Evolutionary conservation across 2,329 filamentous ascomycete genomes (phyloP).

Genomic region (Huntiella savannae): DNA sequence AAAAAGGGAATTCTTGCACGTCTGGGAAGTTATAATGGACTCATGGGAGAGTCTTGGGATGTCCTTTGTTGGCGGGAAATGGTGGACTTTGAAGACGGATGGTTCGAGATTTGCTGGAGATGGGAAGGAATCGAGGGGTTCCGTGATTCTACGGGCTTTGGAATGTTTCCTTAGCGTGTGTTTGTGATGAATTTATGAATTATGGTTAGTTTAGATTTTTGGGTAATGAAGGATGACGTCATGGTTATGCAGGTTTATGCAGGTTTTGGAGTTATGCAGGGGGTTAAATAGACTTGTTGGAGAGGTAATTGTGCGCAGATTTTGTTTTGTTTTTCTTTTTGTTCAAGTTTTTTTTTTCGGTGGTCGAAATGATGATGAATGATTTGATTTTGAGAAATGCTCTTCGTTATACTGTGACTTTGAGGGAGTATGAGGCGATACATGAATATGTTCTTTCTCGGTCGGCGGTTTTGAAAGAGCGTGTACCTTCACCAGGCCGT

Average conservation of each 20-base stretch:
- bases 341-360: neutral
- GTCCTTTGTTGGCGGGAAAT: constrained; percentile 30
- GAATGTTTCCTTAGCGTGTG: constrained; percentile 8
- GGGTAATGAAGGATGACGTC: neutral
- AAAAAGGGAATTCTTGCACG: constrained; percentile 20
- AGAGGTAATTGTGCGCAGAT: neutral
- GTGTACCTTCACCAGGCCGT: constrained; percentile 34
- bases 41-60: constrained; percentile 25
- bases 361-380: neutral
- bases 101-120: constrained; percentile 1
- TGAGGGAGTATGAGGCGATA: constrained; percentile 68
- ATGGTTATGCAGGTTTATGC: no score
- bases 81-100: constrained; percentile 16
- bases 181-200: neutral
- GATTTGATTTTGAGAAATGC: constrained; percentile 70
- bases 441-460: constrained; percentile 69
- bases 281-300: no score
- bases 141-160: constrained; percentile 1
- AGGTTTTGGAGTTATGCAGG: no score
- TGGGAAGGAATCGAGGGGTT: neutral
- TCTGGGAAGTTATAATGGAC: constrained; percentile 22
- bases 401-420: constrained; percentile 67
- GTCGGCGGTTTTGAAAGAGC: constrained; percentile 36
- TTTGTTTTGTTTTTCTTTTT: neutral
- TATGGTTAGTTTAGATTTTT: neutral